Conservation (phyloP, 805 yeast species). For the Clavispora phyllophila region DNA sequence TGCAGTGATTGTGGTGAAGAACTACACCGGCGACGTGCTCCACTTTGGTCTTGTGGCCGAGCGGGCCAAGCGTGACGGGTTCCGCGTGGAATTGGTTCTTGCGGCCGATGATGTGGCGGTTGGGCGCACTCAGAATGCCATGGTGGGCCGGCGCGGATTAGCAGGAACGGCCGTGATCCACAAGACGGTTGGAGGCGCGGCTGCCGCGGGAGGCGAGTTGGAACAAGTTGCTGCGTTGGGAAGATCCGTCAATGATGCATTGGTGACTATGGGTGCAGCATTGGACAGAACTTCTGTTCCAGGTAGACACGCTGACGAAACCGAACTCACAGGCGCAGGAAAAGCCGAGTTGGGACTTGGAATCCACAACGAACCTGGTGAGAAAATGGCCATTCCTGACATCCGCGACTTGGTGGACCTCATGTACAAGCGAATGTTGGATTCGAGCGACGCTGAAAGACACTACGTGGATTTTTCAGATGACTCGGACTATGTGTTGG, state of each 20-base stretch:
- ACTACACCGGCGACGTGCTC: constrained; percentile 90
- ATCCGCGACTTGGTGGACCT: constrained; percentile 53
- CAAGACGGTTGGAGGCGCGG: constrained; percentile 76
- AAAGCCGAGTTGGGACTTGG: constrained; percentile 94
- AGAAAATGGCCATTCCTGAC: constrained; percentile 65
- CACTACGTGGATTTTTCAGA: constrained; percentile 66
- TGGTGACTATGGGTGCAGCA: constrained; percentile 87
- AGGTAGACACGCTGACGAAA: constrained; percentile 47
- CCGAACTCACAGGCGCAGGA: constrained; percentile 46
- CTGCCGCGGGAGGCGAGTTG: constrained; percentile 40
- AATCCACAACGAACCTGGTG: constrained; percentile 93
- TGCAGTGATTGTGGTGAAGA: constrained; percentile 75
- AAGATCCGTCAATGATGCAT: constrained; percentile 49
- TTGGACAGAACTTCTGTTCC: constrained; percentile 89
- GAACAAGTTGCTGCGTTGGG: constrained; percentile 56
- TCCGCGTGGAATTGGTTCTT: constrained; percentile 63
- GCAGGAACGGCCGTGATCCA: constrained; percentile 90
- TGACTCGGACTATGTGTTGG: constrained; percentile 62
- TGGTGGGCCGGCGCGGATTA: constrained; percentile 91
- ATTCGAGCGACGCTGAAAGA: constrained; percentile 66
- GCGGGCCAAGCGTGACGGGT: constrained; percentile 75
- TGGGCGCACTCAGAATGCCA: constrained; percentile 81
- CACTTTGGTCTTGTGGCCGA: constrained; percentile 93
- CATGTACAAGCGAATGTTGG: constrained; percentile 59
- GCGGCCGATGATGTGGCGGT: constrained; percentile 94